Evolutionary conservation across 2,329 filamentous ascomycete genomes (phyloP).

Genomic region (Xylariaceae sp.): DNA sequence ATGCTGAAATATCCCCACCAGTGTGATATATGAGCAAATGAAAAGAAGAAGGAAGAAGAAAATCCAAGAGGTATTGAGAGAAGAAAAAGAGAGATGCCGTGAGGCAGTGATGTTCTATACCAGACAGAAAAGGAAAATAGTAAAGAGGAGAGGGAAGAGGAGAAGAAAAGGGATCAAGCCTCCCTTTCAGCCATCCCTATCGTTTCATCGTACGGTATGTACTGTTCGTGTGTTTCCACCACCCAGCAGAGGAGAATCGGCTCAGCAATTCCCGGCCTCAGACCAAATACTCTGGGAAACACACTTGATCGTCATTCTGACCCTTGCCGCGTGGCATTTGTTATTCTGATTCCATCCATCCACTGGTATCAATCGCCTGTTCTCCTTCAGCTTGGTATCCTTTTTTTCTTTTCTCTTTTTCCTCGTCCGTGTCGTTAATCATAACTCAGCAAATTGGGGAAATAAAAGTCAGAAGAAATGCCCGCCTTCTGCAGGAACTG

Average conservation of each 20-base stretch:
- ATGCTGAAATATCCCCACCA: not conserved
- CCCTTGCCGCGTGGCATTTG: conserved; percentile 20
- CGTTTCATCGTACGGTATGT: not conserved
- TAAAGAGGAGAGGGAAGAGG: not conserved
- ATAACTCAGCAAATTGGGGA: conserved; percentile 5
- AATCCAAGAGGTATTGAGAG: conserved; percentile 13
- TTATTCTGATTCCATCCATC: not conserved
- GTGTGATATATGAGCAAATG: conserved; percentile 1
- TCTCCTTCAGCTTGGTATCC: not conserved
- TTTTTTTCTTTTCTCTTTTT: not conserved
- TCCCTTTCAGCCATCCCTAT: conserved; percentile 10
- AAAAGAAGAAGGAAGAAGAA: conserved; percentile 16
- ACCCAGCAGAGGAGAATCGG: not conserved
- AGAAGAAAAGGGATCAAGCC: not conserved
- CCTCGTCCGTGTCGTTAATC: conserved; percentile 19
- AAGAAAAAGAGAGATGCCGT: conserved; percentile 30
- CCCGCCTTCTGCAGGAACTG: not conserved
- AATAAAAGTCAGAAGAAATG: not conserved
- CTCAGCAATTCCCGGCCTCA: not conserved
- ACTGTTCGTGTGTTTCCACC: not conserved
- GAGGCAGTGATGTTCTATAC: conserved; percentile 32
- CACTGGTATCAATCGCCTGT: not conserved
- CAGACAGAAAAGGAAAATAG: not conserved
- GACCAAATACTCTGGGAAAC: not conserved
- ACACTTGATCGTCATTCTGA: not conserved